Conservation (phyloP, 345 rosid genomes). For the Populus simonii region DNA sequence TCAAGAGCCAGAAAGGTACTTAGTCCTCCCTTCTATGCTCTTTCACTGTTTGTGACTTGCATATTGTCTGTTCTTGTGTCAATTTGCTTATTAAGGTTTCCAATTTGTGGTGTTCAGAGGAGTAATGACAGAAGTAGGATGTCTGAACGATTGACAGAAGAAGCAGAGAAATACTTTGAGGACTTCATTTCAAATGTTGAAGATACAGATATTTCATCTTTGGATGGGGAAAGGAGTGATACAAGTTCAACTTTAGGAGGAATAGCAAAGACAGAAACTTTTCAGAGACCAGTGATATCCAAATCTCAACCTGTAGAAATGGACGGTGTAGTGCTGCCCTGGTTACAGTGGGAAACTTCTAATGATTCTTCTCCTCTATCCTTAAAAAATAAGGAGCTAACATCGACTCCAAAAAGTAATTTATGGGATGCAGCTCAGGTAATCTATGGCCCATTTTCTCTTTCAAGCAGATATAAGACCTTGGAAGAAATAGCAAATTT, state of each 20-base stretch:
- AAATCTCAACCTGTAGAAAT: constrained; percentile 53
- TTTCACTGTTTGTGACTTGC: constrained; percentile 1
- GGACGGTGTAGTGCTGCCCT: constrained; percentile 89
- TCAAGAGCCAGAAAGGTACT: constrained; percentile 49
- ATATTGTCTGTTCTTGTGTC: constrained; percentile 4
- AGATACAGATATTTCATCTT: constrained; percentile 89
- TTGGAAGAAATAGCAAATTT: not conserved
- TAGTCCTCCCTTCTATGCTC: not conserved
- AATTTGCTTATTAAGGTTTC: not conserved
- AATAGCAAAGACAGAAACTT: constrained; percentile 36
- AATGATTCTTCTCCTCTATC: constrained; percentile 48
- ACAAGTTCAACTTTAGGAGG: constrained; percentile 75
- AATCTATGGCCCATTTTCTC: constrained; percentile 6
- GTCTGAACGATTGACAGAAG: constrained; percentile 73
- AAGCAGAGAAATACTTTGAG: constrained; percentile 83
- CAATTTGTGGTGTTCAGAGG: constrained; percentile 36
- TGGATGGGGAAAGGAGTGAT: constrained; percentile 92
- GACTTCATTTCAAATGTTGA: constrained; percentile 87
- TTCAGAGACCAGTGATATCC: constrained; percentile 35
- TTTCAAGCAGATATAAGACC: not conserved
- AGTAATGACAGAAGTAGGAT: constrained; percentile 71
- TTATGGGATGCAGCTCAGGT: constrained; percentile 45
- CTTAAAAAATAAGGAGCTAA: constrained; percentile 34
- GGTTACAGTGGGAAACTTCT: constrained; percentile 93
- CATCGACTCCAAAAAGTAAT: constrained; percentile 28